Evolutionary conservation across 1,284 basidiomycete species (phyloP).

Genomic region (Agroathelia rolfsii): DNA sequence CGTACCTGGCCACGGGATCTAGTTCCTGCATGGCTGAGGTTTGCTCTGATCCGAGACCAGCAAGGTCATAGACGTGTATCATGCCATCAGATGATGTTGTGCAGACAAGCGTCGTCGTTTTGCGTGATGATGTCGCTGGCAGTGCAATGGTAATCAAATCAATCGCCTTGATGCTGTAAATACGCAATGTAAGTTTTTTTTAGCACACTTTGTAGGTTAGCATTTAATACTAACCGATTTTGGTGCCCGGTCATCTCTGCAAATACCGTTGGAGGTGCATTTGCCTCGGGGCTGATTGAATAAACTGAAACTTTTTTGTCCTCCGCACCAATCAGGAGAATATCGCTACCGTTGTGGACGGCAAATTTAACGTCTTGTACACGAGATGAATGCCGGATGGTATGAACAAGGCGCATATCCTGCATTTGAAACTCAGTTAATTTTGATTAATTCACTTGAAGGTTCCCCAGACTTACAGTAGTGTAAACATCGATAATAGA

Average conservation of each 20-base stretch:
- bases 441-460: too few relatives aligned
- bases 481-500: slow-evolving; percentile 75
- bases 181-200: slow-evolving; percentile 3
- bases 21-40: slow-evolving; percentile 29
- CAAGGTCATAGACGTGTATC: slow-evolving; percentile 72
- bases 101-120: slow-evolving; percentile 52
- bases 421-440: too few relatives aligned
- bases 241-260: slow-evolving; percentile 62
- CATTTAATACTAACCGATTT: slow-evolving; percentile 65
- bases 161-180: slow-evolving; percentile 58
- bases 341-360: slow-evolving; percentile 42
- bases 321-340: slow-evolving; percentile 77
- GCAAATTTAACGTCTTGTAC: slow-evolving; percentile 75
- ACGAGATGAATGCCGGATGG: slow-evolving; percentile 65
- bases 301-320: slow-evolving; percentile 79
- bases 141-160: slow-evolving; percentile 51
- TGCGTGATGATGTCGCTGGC: slow-evolving; percentile 21
- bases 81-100: slow-evolving; percentile 81
- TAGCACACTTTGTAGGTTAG: slow-evolving; percentile 2
- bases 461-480: slow-evolving; percentile 58
- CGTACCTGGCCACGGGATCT: slow-evolving; percentile 55
- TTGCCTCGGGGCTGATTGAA: slow-evolving; percentile 33
- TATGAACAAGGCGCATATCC: slow-evolving; percentile 66
- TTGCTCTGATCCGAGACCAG: slow-evolving; percentile 26
- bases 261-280: slow-evolving; percentile 36